A percentile compares a stretch with the other conserved stretches of the same genome.
Evolutionary conservation across 192 early-diverging fungal genomes (phyloP).

Genomic region (Entophlyctis helioformis): DNA sequence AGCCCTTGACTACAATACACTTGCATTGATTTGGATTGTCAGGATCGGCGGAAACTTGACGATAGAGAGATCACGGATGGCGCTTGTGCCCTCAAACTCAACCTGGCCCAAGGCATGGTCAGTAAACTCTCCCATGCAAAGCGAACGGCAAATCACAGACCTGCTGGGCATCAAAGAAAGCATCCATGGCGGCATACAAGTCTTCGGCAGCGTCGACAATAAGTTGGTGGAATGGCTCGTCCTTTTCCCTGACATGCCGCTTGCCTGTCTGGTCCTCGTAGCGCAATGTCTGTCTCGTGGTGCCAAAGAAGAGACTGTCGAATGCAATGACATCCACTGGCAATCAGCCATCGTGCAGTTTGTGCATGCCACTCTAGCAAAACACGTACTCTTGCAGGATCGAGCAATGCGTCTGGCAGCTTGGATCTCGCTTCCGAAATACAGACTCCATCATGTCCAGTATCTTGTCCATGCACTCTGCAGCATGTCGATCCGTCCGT

Average conservation of each 20-base stretch:
- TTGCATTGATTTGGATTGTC: slow-evolving; percentile 17
- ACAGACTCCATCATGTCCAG: slow-evolving; percentile 17
- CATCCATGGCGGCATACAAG: slow-evolving; percentile 17
- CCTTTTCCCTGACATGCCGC: slow-evolving; percentile 6
- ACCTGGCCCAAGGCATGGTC: background rate
- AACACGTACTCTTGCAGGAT: slow-evolving; percentile 1
- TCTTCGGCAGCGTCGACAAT: slow-evolving; percentile 15
- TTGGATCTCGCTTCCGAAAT: background rate
- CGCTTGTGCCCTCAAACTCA: slow-evolving; percentile 13
- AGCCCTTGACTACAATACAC: background rate
- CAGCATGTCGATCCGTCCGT: background rate
- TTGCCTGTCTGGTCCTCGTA: slow-evolving; percentile 7
- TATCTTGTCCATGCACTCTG: slow-evolving; percentile 31
- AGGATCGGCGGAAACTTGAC: slow-evolving; percentile 13
- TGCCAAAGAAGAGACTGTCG: slow-evolving; percentile 21
- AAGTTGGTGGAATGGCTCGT: slow-evolving; percentile 21
- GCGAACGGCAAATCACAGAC: background rate
- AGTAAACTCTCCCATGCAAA: background rate
- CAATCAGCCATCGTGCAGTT: background rate
- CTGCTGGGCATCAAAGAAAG: slow-evolving; percentile 11
- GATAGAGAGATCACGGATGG: slow-evolving; percentile 4
- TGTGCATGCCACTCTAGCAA: background rate
- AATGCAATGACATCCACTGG: background rate
- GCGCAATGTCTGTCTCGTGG: slow-evolving; percentile 11
- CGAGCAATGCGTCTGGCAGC: background rate